phyloP scores from a whole-genome alignment of 2,329 filamentous ascomycete genomes.

The Coleophoma crateriformis region DNA sequence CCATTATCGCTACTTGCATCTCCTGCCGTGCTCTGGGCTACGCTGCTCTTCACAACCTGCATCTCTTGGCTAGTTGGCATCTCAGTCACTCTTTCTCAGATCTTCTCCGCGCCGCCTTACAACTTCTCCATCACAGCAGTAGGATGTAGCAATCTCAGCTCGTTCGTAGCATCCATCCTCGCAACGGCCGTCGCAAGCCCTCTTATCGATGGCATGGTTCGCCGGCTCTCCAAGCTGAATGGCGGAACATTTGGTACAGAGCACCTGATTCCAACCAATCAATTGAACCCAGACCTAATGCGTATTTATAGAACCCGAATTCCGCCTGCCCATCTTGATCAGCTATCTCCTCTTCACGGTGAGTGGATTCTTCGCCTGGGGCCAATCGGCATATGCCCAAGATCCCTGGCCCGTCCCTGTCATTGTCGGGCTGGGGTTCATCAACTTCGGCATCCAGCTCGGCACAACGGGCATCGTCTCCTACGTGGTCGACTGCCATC shows the following conservation, averaged over 20 bases:
- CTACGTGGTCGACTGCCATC: conserved; percentile 35
- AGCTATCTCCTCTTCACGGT: conserved; percentile 23
- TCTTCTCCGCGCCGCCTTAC: conserved; percentile 21
- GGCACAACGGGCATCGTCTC: conserved; percentile 31
- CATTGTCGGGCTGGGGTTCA: conserved; percentile 26
- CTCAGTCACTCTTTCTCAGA: conserved; percentile 37
- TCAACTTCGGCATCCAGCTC: conserved; percentile 30
- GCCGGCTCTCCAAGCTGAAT: conserved; percentile 23
- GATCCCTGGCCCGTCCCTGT: conserved; percentile 28
- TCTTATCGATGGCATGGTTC: conserved; percentile 28
- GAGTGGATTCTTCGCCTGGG: conserved; percentile 33
- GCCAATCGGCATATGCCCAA: conserved; percentile 22
- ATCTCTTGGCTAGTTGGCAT: conserved; percentile 37
- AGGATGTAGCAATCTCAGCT: conserved; percentile 42
- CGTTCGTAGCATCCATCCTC: conserved; percentile 39
- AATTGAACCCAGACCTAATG: conserved; percentile 4
- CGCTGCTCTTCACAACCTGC: conserved; percentile 31
- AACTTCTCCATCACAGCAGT: conserved; percentile 34
- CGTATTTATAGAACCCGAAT: conserved; percentile 27
- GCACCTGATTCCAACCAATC: neutral
- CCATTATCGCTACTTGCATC: conserved; percentile 23
- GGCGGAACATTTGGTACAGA: conserved; percentile 11
- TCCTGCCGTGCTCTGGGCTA: conserved; percentile 32
- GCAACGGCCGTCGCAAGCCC: conserved; percentile 42
- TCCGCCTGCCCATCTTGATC: conserved; percentile 25